A percentile compares a stretch with the other conserved stretches of the same genome.
Evolutionary conservation across 495 filamentous ascomycete genomes (phyloP).

Genomic region (Cenococcum geophilum): DNA sequence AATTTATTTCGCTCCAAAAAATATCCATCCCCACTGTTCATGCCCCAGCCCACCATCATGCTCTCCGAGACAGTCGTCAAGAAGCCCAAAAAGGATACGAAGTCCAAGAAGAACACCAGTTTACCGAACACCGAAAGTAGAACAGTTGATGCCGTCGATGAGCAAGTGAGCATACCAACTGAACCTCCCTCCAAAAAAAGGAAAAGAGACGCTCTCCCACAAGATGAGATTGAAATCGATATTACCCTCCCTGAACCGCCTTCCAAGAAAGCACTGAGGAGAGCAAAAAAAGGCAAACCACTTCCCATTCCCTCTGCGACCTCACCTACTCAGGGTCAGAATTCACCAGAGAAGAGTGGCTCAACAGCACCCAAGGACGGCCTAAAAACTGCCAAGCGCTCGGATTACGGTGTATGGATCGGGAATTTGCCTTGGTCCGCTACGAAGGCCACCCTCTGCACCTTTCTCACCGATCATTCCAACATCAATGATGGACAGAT

Average conservation of each 20-base stretch:
- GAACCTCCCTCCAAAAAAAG: constrained; percentile 32
- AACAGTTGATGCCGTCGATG: neutral
- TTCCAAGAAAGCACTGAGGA: constrained; percentile 65
- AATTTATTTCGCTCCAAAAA: neutral
- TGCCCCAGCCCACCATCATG: neutral
- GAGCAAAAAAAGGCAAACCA: constrained; percentile 46
- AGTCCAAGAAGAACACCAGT: neutral
- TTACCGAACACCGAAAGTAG: neutral
- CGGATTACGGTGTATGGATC: constrained; percentile 85
- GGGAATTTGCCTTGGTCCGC: constrained; percentile 83
- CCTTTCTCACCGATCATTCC: constrained; percentile 68
- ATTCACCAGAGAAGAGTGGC: constrained; percentile 18
- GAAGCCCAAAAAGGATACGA: neutral
- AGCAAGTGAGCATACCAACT: neutral
- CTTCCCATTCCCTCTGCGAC: constrained; percentile 12
- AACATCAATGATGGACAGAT: constrained; percentile 62
- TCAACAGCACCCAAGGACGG: constrained; percentile 28
- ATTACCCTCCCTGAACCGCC: constrained; percentile 79
- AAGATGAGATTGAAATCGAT: constrained; percentile 77
- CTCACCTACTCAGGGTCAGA: constrained; percentile 1
- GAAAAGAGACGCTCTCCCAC: constrained; percentile 33
- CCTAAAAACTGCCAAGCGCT: constrained; percentile 50
- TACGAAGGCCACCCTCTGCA: constrained; percentile 62
- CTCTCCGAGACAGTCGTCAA: neutral
- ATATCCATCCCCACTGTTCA: neutral